phyloP scores from a whole-genome alignment of 1,284 basidiomycete genomes.

The Boletellus deceptivus region DNA sequence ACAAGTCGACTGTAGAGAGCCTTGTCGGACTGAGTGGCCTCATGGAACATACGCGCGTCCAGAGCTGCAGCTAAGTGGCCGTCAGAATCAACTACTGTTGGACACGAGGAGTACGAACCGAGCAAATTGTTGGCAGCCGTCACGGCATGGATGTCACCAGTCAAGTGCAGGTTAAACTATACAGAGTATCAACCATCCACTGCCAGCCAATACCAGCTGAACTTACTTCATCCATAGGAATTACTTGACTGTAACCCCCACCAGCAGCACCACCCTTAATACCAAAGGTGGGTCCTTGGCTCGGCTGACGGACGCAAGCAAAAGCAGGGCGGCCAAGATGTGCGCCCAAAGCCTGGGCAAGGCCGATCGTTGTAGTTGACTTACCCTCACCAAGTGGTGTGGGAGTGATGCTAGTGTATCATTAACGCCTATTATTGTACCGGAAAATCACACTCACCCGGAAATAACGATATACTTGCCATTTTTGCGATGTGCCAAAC shows the following conservation, averaged over 20 bases:
- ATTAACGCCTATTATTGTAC: neutral
- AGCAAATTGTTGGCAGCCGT: conserved; percentile 97
- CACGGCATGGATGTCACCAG: conserved; percentile 97
- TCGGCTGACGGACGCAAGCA: conserved; percentile 98
- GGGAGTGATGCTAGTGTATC: conserved; percentile 78
- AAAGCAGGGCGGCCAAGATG: conserved; percentile 92
- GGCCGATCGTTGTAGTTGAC: conserved; percentile 97
- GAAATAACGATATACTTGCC: conserved; percentile 98
- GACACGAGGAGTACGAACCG: conserved; percentile 42
- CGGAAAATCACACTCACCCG: conserved; percentile 51
- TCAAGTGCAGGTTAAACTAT: conserved; percentile 93
- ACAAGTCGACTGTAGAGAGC: conserved; percentile 91
- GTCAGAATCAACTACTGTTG: conserved; percentile 6
- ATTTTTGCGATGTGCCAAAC: conserved; percentile 83
- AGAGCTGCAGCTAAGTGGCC: conserved; percentile 78
- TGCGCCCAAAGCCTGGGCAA: conserved; percentile 95
- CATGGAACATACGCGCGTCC: conserved; percentile 98
- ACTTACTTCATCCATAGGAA: conserved; percentile 95
- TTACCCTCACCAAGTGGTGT: conserved; percentile 98
- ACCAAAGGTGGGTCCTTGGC: conserved; percentile 98
- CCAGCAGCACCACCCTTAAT: conserved; percentile 99
- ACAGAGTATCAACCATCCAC: conserved; percentile 7
- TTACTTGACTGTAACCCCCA: conserved; percentile 98
- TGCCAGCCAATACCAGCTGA: neutral
- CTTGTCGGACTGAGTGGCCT: conserved; percentile 95